Base-by-base conservation (phyloP, 495 filamentous ascomycete species). In the Xylaria curta region DNA sequence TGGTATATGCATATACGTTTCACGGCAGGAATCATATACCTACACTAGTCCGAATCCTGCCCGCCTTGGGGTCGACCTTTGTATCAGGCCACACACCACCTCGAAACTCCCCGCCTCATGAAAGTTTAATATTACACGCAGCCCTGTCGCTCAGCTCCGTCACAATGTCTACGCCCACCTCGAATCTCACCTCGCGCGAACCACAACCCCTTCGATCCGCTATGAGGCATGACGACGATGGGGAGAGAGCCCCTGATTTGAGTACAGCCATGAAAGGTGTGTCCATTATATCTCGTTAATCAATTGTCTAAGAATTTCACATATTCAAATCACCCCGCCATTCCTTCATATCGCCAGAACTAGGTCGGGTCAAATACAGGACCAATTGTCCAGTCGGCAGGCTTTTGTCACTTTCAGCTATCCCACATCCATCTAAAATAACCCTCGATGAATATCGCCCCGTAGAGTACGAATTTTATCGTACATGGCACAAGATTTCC, bases 191-290 rank as follows among this genome's bases (percentile, higher is more conserved):
- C 60, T 61, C 74, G 19, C 51, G 61, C 17, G 77, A 76, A 9
- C 64, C 68, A 26, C 81, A 76, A 61, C 81, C 81, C 15, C 75
- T 81, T 31, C 82, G 82, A 51, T 86, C 84, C 40, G 81, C 83
- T 10, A 71, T 86, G 61, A 86, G 85, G 66, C 69, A 76, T 28
- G 83, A 86, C 47, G 79, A 79, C 75, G 83, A 84, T 61, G 72
- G 71, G 21, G 80, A 82, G 24, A 79, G 73, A 64, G 73, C 78
- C 19, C 80, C 81, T 10, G 76, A 80, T 31, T 69, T 76, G 28
- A 81, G 77, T 47, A 67, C 68, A 49, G 66, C 76, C 13, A 64
- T 77, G 68, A 86, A 86, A 85, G 84, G 84, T 86, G 67, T 46
- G 81, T 83, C 10, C 17, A 26, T 64, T 7, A 49, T 51, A 19